Conservation (phyloP, 805 yeast genomes). For the Yamadazyma kitorensis region DNA sequence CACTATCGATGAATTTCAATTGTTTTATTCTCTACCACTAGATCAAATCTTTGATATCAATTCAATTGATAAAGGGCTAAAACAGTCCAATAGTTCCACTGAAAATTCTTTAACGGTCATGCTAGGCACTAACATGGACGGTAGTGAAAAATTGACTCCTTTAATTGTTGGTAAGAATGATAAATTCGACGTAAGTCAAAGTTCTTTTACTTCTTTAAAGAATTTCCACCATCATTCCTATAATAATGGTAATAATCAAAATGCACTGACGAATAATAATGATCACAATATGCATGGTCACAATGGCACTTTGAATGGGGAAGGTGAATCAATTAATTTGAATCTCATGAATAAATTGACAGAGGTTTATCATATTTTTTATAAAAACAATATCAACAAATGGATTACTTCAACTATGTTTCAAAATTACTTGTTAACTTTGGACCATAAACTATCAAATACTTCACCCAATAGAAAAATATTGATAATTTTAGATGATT, state of each 20-base stretch:
- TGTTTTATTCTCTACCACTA: slow-evolving; percentile 58
- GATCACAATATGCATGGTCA: too few species aligned
- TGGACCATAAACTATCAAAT: slow-evolving; percentile 55
- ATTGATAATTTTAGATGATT: slow-evolving; percentile 56
- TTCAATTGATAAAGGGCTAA: slow-evolving; percentile 41
- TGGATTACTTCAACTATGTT: slow-evolving; percentile 64
- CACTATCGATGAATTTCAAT: slow-evolving; percentile 58
- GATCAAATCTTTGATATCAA: slow-evolving; percentile 53
- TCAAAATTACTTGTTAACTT: slow-evolving; percentile 57
- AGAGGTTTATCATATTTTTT: slow-evolving; percentile 48
- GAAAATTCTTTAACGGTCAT: slow-evolving; percentile 51
- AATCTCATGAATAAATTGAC: slow-evolving; percentile 41
- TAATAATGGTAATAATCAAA: background rate
- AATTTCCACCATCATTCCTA: slow-evolving; percentile 6
- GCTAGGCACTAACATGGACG: slow-evolving; percentile 62
- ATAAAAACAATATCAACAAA: slow-evolving; percentile 58
- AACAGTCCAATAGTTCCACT: slow-evolving; percentile 33
- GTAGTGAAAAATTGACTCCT: slow-evolving; percentile 60
- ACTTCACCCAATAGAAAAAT: slow-evolving; percentile 46
- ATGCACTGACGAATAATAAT: background rate
- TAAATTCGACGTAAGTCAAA: slow-evolving; percentile 31
- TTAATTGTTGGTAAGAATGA: slow-evolving; percentile 59
- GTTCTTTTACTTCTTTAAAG: slow-evolving; percentile 12
- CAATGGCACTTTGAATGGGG: too few species aligned
- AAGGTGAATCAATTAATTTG: too few species aligned